These are phyloP conservation scores for Nitzschia sp. DNA, from an alignment of 108 stramenopile species.

Conservation along the genomic window DNA sequence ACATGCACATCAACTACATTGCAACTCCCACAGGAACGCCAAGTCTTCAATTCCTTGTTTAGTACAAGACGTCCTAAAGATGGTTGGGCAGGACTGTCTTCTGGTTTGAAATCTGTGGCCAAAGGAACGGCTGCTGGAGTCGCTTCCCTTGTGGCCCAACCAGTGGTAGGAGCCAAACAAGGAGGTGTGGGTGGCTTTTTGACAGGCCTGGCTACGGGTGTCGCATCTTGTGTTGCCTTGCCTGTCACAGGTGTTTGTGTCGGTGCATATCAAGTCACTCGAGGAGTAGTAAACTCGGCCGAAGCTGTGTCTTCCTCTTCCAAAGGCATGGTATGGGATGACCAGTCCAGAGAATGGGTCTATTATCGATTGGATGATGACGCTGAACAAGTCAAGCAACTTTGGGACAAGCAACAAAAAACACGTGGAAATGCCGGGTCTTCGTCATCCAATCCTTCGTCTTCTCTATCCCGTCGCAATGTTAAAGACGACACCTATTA, in stretches of 20 bases:
- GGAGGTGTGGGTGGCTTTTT: constrained; percentile 66
- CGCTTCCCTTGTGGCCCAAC: constrained; percentile 76
- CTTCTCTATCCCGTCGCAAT: constrained; percentile 15
- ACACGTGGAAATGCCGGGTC: constrained; percentile 14
- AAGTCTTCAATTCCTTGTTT: constrained; percentile 53
- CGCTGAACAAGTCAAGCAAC: constrained; percentile 45
- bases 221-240: constrained; percentile 75
- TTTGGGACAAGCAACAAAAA: constrained; percentile 33
- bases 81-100: constrained; percentile 79
- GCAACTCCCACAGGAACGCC: constrained; percentile 23
- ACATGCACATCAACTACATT: neutral
- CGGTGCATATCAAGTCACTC: constrained; percentile 74
- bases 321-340: constrained; percentile 86
- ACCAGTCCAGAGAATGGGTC: constrained; percentile 73
- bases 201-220: constrained; percentile 76
- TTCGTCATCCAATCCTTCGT: constrained; percentile 19
- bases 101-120: constrained; percentile 70
- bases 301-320: constrained; percentile 62
- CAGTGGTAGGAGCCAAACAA: constrained; percentile 84
- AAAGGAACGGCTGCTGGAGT: constrained; percentile 82
- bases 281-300: constrained; percentile 76
- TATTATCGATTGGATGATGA: constrained; percentile 75
- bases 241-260: constrained; percentile 84
- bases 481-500: constrained; percentile 86
- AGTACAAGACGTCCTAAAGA: constrained; percentile 83